These are phyloP conservation scores for Scheffersomyces segobiensis DNA, from an alignment of 1,139 yeast genomes.

Conservation along the genomic window DNA sequence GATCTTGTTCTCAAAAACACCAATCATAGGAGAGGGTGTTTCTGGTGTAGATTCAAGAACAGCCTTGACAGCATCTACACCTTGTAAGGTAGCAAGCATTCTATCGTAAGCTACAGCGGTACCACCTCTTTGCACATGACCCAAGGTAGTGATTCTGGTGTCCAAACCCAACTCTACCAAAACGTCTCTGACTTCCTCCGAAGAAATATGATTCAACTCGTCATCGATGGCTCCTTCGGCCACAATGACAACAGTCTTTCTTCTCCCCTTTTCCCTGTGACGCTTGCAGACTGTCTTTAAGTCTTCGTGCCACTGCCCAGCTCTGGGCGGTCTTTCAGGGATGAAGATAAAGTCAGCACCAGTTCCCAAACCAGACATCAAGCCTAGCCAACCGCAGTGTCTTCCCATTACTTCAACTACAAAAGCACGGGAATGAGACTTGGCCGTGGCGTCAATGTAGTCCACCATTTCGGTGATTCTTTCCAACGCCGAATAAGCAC, in stretches of 20 bases:
- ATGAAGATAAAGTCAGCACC: slow-evolving; percentile 80
- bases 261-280: slow-evolving; percentile 70
- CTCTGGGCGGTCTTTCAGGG: slow-evolving; percentile 72
- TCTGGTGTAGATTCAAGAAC: slow-evolving; percentile 68
- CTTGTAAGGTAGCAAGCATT: slow-evolving; percentile 74
- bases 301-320: slow-evolving; percentile 60
- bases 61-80: slow-evolving; percentile 81
- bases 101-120: slow-evolving; percentile 82
- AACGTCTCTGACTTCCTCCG: slow-evolving; percentile 67
- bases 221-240: slow-evolving; percentile 82
- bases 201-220: slow-evolving; percentile 63
- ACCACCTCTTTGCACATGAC: slow-evolving; percentile 88
- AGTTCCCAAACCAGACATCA: slow-evolving; percentile 81
- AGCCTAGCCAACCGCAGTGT: slow-evolving; percentile 86
- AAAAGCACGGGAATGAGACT: slow-evolving; percentile 80
- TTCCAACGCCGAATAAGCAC: slow-evolving; percentile 76
- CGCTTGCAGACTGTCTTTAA: slow-evolving; percentile 63
- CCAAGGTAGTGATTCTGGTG: slow-evolving; percentile 76
- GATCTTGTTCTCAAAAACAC: slow-evolving; percentile 69
- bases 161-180: slow-evolving; percentile 72
- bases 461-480: slow-evolving; percentile 78
- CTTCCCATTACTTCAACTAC: slow-evolving; percentile 90
- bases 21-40: slow-evolving; percentile 77
- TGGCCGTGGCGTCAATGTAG: slow-evolving; percentile 82
- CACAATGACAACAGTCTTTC: slow-evolving; percentile 78